phyloP scores from a whole-genome alignment of 345 rosid genomes.

The Lenwebbia sp. region DNA sequence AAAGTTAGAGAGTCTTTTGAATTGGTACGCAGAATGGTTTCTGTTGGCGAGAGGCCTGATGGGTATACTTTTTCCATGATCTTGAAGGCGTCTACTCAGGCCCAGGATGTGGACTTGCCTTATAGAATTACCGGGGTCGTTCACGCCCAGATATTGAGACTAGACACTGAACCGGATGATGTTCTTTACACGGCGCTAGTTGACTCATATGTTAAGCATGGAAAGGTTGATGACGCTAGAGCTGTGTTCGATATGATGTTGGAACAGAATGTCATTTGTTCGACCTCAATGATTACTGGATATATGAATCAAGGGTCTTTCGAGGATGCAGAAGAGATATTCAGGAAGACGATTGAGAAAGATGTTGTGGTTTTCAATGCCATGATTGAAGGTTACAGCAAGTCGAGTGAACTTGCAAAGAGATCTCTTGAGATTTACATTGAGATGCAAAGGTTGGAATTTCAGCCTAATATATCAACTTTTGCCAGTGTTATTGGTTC shows the following conservation, averaged over 20 bases:
- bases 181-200: conserved; percentile 67
- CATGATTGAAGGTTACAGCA: conserved; percentile 91
- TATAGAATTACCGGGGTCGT: conserved; percentile 32
- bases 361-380: conserved; percentile 87
- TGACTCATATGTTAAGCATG: conserved; percentile 68
- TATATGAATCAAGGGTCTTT: conserved; percentile 57
- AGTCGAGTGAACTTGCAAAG: conserved; percentile 34
- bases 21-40: conserved; percentile 34
- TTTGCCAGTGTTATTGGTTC: conserved; percentile 82
- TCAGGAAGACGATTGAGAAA: conserved; percentile 31
- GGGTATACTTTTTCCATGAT: conserved; percentile 77
- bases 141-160: conserved; percentile 52
- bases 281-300: conserved; percentile 90
- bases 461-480: conserved; percentile 55
- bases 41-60: conserved; percentile 54
- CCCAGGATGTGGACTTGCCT: conserved; percentile 12
- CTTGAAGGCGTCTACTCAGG: conserved; percentile 53
- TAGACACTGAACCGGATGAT: conserved; percentile 48
- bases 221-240: conserved; percentile 50
- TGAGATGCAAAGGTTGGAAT: conserved; percentile 51
- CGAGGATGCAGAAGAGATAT: conserved; percentile 60
- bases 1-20: conserved; percentile 19
- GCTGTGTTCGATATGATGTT: conserved; percentile 60
- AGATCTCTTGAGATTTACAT: conserved; percentile 48
- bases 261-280: conserved; percentile 54